Evolutionary conservation across 495 filamentous ascomycete genomes (phyloP).

Genomic region (Hypoxylon fuscum): DNA sequence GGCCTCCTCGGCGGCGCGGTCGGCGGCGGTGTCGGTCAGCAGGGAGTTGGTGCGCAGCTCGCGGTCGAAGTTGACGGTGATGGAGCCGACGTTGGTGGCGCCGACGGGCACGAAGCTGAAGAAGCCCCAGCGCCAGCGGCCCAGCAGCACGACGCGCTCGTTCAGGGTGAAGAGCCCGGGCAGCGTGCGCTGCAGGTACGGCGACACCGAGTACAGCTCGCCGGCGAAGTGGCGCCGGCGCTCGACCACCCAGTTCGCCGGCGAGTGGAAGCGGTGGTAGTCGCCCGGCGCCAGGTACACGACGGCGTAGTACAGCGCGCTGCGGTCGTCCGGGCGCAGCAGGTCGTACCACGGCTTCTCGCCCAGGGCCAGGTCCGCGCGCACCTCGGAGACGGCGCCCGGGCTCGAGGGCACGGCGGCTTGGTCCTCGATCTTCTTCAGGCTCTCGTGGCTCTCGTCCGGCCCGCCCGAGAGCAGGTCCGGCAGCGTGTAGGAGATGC

Average conservation of each 20-base stretch:
- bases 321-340: conserved; percentile 62
- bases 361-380: conserved; percentile 79
- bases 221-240: conserved; percentile 93
- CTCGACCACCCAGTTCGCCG: conserved; percentile 92
- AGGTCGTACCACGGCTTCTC: conserved; percentile 83
- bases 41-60: conserved; percentile 94
- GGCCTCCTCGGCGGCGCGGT: conserved; percentile 81
- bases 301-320: conserved; percentile 89
- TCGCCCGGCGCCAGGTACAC: conserved; percentile 98
- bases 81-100: conserved; percentile 98
- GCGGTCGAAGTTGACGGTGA: conserved; percentile 95
- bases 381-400: conserved; percentile 79
- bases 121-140: conserved; percentile 96
- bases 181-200: conserved; percentile 89
- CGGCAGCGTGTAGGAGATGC: conserved; percentile 95
- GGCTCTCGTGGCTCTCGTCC: conserved; percentile 48
- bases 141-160: conserved; percentile 92
- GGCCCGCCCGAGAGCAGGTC: conserved; percentile 79
- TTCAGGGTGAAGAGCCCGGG: conserved; percentile 96
- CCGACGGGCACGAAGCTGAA: conserved; percentile 96
- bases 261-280: conserved; percentile 98
- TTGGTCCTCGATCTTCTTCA: conserved; percentile 54
- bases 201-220: conserved; percentile 93
- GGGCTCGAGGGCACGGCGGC: conserved; percentile 65
- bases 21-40: conserved; percentile 87